Base-by-base conservation (phyloP, 202 grass and related monocot species). In the Elaeis oleifera region DNA sequence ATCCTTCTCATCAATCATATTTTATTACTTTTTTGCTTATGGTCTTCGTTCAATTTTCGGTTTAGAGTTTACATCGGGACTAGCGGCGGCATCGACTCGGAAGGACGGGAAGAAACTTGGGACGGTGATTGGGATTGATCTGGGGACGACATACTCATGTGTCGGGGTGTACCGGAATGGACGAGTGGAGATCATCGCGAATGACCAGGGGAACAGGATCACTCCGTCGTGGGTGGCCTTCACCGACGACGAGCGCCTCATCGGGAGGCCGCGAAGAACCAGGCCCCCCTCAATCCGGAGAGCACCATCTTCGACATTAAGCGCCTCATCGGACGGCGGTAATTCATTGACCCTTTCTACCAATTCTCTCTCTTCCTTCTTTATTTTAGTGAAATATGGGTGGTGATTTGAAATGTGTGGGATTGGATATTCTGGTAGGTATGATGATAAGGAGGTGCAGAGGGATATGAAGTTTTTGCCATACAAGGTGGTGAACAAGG, bases 251-350 rank as follows among this genome's bases (percentile, higher is more conserved):
- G 74, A 83, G 64, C 69, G 63, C 6, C 74, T 83, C 23, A 51
- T 83, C 27, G 80, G 74, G 69, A 78, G 61, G 80, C 80, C 9
- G 63, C 80, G 62, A 83, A 83, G 74, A 78, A 83, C 80, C 80
- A 78, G 70, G 80, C 64, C 49, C 1, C 69, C 13, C 56, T 78
- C 17, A 78, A 83, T 29, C 74, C 74, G 15, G 25, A 74, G 15
- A 56, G 65, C 49, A 83, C 70, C 54, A n/a, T 83, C 69, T 83
- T 83, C 48, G 80, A 61, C 53, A 23, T 73, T 61, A 78, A 83
- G 63, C 61, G 63, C 24, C 74, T 76, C 62, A 78, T 83, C 22
- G 68, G 74, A 8, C 74, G 68, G 2, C 23, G 5, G 56, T 71
- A 71, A 50, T 28, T 7, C 23, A n/a, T 25, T 0, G 29, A 24